phyloP scores from a whole-genome alignment of 192 early-diverging fungal genomes.

The Radiomyces spectabilis region DNA sequence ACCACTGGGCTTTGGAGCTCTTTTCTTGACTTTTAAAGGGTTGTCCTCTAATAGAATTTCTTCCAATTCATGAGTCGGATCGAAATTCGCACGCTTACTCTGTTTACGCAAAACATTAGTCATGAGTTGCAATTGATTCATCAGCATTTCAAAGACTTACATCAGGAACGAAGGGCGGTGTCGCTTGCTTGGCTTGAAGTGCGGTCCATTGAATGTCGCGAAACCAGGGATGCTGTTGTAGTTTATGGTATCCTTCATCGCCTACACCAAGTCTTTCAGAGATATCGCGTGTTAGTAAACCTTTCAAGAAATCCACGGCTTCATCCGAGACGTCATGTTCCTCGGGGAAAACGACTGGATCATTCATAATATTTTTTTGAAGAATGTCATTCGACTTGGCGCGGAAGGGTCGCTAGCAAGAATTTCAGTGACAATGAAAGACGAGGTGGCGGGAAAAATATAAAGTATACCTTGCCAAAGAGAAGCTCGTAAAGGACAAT shows the following conservation, averaged over 20 bases:
- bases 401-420: constrained; percentile 68
- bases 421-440: neutral
- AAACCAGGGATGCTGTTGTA: constrained; percentile 81
- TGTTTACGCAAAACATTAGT: no score
- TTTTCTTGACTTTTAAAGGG: constrained; percentile 76
- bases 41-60: constrained; percentile 95
- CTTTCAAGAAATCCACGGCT: constrained; percentile 48
- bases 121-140: no score
- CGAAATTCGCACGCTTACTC: constrained; percentile 88
- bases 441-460: neutral
- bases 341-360: constrained; percentile 56
- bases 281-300: constrained; percentile 43
- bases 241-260: constrained; percentile 54
- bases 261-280: constrained; percentile 71
- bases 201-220: constrained; percentile 65
- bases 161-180: constrained; percentile 81
- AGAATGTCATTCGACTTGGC: constrained; percentile 80
- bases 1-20: constrained; percentile 32
- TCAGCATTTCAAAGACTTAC: no score
- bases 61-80: constrained; percentile 93
- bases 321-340: constrained; percentile 35
- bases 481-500: constrained; percentile 69
- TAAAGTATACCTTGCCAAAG: constrained; percentile 56
- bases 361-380: constrained; percentile 61
- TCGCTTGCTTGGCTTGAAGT: constrained; percentile 61